Evolutionary conservation across 352 stramenopile species (phyloP).

Genomic region (Phytophthora boehmeriae): DNA sequence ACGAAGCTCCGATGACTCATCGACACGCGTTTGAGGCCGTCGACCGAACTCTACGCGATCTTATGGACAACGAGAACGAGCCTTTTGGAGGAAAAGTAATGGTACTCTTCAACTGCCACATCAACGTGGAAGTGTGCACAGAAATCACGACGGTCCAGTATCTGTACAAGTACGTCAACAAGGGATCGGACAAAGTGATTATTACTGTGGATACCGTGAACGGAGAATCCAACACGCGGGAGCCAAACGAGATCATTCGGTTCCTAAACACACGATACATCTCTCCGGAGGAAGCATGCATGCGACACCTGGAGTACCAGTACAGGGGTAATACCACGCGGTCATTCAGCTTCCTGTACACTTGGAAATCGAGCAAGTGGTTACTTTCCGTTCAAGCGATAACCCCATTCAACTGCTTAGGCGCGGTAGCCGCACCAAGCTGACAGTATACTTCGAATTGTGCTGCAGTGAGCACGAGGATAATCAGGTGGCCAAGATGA

Average conservation of each 20-base stretch:
- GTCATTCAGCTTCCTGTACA: conserved; percentile 9
- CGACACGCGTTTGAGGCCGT: no score
- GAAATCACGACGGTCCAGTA: conserved; percentile 52
- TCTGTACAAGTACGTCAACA: conserved; percentile 71
- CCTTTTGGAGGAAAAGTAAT: conserved; percentile 21
- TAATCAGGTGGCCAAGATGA: no score
- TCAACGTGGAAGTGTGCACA: conserved; percentile 61
- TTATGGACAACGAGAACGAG: no score
- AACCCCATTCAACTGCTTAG: no score
- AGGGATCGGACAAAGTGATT: conserved; percentile 40
- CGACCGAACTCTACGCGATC: no score
- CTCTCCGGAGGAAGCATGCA: conserved; percentile 24
- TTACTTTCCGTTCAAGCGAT: background rate
- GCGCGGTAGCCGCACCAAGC: no score
- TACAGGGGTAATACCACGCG: conserved; percentile 25
- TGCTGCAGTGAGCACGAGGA: no score
- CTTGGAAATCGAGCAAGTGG: background rate
- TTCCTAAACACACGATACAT: conserved; percentile 34
- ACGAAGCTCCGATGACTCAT: no score
- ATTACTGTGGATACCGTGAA: conserved; percentile 3
- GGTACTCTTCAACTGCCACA: conserved; percentile 40
- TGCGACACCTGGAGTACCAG: conserved; percentile 24
- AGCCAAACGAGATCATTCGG: conserved; percentile 24
- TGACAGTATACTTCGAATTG: no score
- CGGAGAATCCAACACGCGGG: background rate